Evolutionary conservation across 495 filamentous ascomycete genomes (phyloP), one percentile per base, ranked within the genome.

Genomic region (Articulospora tetracladia): DNA sequence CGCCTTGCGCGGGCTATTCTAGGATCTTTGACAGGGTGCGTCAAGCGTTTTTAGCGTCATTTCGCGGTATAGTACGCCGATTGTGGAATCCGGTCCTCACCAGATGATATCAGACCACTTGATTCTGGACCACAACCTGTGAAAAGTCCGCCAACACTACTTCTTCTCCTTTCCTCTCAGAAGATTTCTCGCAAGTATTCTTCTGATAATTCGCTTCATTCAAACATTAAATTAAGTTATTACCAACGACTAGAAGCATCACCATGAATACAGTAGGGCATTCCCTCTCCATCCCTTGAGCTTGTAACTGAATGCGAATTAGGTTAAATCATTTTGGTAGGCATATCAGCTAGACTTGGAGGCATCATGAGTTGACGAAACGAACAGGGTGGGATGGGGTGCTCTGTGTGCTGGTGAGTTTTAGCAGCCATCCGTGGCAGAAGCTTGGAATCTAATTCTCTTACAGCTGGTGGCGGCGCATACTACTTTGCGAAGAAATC

Each of bases 401-500:
- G 73, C 86, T 60, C 86, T 98, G 56, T 91, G 90, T 64, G 73
- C 90, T 67, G 90, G 89, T 91, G 80, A 57, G 81, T 44, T 68
- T 56, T 53, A 17, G 46, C 23, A 27, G 11, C 17, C 28, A 7
- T 4, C 28, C 41, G 17, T 11, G n/a, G 6, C 15, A 36, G 15
- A 15, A 24, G 15, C 39, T 28, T 25, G 13, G 22, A 52, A 50
- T 50, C 51, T 55, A 27, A 59, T 47, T 24, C 58, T 58, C 46
- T 24, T 58, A 30, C 69, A 92, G 88, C 89, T 58, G 94, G 93
- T 69, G 94, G 90, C 68, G 93, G 83, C 55, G 92, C 94, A 62
- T 98, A 98, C 81, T 91, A 91, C 77, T 97, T 96, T 73, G 95
- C 94, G 56, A 98, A 98, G 79, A 80, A 86, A 65, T 88, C 86